Percentiles rank a stretch among this genome's conserved stretches.
Evolutionary conservation across 306 rosid genomes (phyloP).

Genomic region (Alnus glutinosa): DNA sequence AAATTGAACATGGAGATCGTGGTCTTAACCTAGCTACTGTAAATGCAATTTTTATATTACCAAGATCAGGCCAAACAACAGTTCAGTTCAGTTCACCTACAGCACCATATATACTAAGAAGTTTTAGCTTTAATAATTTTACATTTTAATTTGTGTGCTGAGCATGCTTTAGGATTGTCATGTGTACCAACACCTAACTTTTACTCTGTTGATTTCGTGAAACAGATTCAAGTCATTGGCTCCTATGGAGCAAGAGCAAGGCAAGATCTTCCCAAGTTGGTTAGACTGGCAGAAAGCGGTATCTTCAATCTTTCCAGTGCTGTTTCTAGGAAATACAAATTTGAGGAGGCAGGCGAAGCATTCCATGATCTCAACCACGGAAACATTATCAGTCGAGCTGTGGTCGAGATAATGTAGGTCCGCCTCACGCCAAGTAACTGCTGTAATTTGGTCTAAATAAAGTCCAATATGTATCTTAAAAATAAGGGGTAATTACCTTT

Average conservation of each 20-base stretch:
- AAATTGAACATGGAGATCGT: no score
- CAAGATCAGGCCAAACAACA: not conserved
- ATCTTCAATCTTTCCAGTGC: constrained; percentile 68
- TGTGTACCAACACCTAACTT: not conserved
- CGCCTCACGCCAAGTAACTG: constrained; percentile 15
- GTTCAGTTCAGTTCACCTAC: not conserved
- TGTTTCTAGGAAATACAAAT: constrained; percentile 77
- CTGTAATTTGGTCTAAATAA: not conserved
- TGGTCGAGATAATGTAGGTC: constrained; percentile 60
- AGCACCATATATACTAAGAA: not conserved
- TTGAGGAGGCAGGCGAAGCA: constrained; percentile 75
- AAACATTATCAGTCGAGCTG: constrained; percentile 73
- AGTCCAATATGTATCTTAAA: no score
- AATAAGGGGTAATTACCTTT: no score
- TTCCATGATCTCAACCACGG: constrained; percentile 84
- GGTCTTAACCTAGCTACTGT: no score
- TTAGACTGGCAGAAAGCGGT: constrained; percentile 83
- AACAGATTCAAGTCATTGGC: constrained; percentile 83
- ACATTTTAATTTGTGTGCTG: not conserved
- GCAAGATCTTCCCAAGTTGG: constrained; percentile 94
- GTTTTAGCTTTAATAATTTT: not conserved
- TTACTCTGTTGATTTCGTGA: constrained; percentile 17
- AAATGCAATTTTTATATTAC: not conserved
- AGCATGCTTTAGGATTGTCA: not conserved
- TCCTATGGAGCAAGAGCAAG: constrained; percentile 97